Conservation (phyloP, 306 rosid species). For the Senna siamea region DNA sequence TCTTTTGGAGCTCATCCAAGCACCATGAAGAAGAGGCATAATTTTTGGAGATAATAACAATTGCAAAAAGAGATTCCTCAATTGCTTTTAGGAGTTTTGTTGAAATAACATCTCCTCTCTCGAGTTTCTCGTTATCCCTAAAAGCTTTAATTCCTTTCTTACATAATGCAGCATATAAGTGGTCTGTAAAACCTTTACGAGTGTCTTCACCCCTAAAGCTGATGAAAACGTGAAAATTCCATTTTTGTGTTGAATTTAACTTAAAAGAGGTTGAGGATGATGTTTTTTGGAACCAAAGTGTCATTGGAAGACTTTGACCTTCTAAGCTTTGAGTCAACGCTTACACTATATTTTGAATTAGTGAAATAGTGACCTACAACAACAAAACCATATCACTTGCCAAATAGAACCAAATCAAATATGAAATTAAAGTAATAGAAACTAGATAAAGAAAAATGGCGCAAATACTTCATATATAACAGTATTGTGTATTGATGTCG, state of each 20-base stretch:
- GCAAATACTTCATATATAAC: no score
- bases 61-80: no score
- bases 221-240: not conserved
- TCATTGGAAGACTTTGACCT: not conserved
- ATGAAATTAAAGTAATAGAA: not conserved
- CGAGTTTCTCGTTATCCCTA: no score
- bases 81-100: no score
- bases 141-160: no score
- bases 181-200: no score
- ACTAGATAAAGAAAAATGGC: not conserved
- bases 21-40: no score
- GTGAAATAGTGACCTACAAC: not conserved
- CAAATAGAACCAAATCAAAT: not conserved
- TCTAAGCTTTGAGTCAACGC: not conserved
- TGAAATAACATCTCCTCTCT: no score
- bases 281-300: not conserved
- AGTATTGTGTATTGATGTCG: no score
- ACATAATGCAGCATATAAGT: no score
- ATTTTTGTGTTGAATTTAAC: not conserved
- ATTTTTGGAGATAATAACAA: no score
- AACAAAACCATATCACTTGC: not conserved
- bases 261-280: not conserved
- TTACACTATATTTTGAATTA: not conserved
- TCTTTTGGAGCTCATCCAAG: not conserved
- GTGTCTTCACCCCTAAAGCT: not conserved